phyloP scores from a whole-genome alignment of 495 filamentous ascomycete species.

The Hypoxylon lienhwacheense region DNA sequence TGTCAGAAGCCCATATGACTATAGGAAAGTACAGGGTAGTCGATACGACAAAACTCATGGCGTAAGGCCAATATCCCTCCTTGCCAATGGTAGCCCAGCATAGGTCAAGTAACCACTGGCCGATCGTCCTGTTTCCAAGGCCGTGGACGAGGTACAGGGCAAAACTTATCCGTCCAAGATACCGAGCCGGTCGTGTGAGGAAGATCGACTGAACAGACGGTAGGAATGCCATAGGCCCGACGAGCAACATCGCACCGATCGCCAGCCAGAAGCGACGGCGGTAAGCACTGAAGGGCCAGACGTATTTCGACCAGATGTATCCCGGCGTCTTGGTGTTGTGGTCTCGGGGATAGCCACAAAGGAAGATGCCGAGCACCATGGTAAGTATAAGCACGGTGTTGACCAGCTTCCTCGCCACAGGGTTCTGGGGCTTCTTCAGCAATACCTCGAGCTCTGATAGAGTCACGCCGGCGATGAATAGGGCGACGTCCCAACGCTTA shows the following conservation, averaged over 20 bases:
- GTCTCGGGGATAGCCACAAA: slow-evolving; percentile 38
- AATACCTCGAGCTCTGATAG: slow-evolving; percentile 49
- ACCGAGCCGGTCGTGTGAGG: slow-evolving; percentile 54
- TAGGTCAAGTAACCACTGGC: slow-evolving; percentile 55
- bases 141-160: slow-evolving; percentile 62
- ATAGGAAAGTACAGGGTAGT: slow-evolving; percentile 53
- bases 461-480: slow-evolving; percentile 50
- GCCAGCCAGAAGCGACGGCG: slow-evolving; percentile 38
- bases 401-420: slow-evolving; percentile 16
- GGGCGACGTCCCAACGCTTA: slow-evolving; percentile 49
- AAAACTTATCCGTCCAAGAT: slow-evolving; percentile 60
- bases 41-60: slow-evolving; percentile 51
- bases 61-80: slow-evolving; percentile 53
- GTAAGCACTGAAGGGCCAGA: slow-evolving; percentile 38
- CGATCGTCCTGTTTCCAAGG: slow-evolving; percentile 55
- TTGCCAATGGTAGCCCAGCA: slow-evolving; percentile 58
- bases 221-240: slow-evolving; percentile 54
- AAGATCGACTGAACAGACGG: slow-evolving; percentile 54
- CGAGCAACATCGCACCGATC: slow-evolving; percentile 56
- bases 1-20: slow-evolving; percentile 57
- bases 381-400: slow-evolving; percentile 26
- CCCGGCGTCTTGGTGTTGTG: slow-evolving; percentile 39
- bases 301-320: slow-evolving; percentile 39
- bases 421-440: slow-evolving; percentile 30
- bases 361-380: slow-evolving; percentile 33